These are phyloP conservation scores for Moniliophthora roreri DNA, from an alignment of 1,284 basidiomycete genomes.

Conservation along the genomic window DNA sequence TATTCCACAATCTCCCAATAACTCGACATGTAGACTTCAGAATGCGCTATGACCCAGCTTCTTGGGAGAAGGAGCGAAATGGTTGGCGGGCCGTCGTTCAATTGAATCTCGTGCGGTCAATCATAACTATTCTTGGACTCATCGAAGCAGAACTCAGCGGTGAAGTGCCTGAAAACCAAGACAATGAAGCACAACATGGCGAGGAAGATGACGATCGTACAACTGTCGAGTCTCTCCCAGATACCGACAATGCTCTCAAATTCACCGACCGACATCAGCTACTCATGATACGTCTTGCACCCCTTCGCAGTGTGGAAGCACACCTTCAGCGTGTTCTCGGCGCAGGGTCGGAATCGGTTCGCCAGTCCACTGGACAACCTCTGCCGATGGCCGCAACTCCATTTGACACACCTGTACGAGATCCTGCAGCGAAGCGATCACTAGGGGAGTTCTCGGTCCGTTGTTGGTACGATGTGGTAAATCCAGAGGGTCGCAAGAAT, in stretches of 20 bases:
- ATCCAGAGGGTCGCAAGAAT: conserved; percentile 21
- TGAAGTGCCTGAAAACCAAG: conserved; percentile 19
- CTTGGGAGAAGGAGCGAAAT: conserved; percentile 44
- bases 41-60: conserved; percentile 42
- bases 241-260: conserved; percentile 22
- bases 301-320: conserved; percentile 39
- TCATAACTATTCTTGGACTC: conserved; percentile 43
- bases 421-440: conserved; percentile 23
- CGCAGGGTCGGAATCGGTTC: conserved; percentile 32
- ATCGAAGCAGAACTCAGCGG: conserved; percentile 45
- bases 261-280: conserved; percentile 43
- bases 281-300: conserved; percentile 44
- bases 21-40: conserved; percentile 36
- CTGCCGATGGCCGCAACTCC: conserved; percentile 39
- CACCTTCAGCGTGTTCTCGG: conserved; percentile 46
- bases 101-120: conserved; percentile 49
- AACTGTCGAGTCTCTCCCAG: conserved; percentile 1
- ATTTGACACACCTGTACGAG: conserved; percentile 34
- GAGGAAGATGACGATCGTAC: conserved; percentile 21
- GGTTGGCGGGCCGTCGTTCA: conserved; percentile 51
- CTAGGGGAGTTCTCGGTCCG: conserved; percentile 37
- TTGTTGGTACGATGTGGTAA: conserved; percentile 41
- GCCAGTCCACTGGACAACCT: conserved; percentile 18
- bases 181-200: conserved; percentile 6
- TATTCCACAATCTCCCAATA: conserved; percentile 13